Percentiles rank a stretch among this genome's conserved stretches.
Conservation (phyloP, 179 eudicot genomes). For the Pouteria campechiana region DNA sequence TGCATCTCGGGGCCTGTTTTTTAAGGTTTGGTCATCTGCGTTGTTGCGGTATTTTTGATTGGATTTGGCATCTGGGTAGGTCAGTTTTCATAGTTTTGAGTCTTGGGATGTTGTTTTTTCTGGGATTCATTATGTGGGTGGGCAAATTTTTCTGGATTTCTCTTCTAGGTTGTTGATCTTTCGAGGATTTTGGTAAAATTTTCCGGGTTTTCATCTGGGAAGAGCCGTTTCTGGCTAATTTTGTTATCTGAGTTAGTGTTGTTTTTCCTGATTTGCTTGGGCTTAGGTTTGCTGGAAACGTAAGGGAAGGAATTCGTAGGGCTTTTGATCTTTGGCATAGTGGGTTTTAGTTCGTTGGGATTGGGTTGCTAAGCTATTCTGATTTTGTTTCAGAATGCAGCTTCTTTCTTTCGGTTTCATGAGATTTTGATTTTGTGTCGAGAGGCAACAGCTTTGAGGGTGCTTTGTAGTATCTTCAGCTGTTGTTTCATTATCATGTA, state of each 20-base stretch:
- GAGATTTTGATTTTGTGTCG: slow-evolving; percentile 2
- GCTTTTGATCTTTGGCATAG: slow-evolving; percentile 5
- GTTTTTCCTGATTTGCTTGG: slow-evolving; percentile 2
- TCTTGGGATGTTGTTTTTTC: neutral
- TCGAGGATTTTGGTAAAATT: neutral
- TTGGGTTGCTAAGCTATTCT: slow-evolving; percentile 1
- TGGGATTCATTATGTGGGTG: slow-evolving; percentile 2
- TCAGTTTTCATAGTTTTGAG: slow-evolving; percentile 7
- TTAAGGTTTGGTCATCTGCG: slow-evolving; percentile 23
- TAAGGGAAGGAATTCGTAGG: neutral
- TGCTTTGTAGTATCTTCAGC: neutral
- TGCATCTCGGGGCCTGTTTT: slow-evolving; percentile 1
- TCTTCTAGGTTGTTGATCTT: neutral
- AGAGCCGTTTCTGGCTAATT: neutral
- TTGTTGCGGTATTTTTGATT: slow-evolving; percentile 1
- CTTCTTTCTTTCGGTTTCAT: too few relatives aligned
- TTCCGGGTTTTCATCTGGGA: neutral
- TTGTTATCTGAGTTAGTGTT: neutral
- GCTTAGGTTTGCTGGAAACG: slow-evolving; percentile 1
- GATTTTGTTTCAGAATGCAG: neutral
- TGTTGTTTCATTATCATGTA: neutral
- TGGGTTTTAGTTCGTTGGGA: slow-evolving; percentile 1
- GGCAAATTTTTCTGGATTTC: neutral
- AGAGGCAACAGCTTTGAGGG: neutral
- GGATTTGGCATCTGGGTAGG: slow-evolving; percentile 22